Evolutionary conservation across 768 basidiomycete species (phyloP), one percentile per base, ranked within the genome.

Genomic region (Dendrothele bispora): DNA sequence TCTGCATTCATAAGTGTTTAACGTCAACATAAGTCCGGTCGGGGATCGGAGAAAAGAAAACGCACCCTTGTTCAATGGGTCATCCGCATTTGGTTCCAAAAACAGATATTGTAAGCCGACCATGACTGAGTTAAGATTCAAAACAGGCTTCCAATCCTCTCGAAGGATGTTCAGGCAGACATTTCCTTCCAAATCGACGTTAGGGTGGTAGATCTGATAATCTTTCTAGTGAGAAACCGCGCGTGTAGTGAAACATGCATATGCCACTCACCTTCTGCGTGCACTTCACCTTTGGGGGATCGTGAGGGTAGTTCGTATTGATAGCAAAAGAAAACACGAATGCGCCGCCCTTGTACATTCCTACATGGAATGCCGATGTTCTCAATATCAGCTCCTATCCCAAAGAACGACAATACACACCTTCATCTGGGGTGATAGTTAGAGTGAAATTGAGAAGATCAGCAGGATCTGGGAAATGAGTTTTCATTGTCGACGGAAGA

Each of bases 61-160:
- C 83, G 38, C 52, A 91, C 95, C 95, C 71, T 98, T 99, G 77
- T 99, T 99, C 61, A 99, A 64, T 14, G 97, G 97, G 69, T 99
- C 97, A 58, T 98, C 95, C 30, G 97, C 90, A 59, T 99, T 99
- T 12, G 97, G 97, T 68, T 99, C 97, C 48, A 99, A 75, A 79
- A 99, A 99, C 43, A 99, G 80, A 62, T 98, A 99, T 66, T 99
- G 97, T 48, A 99, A 69, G 28, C 97, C 97, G 50, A 98, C 91
- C 92, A 98, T 95, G 54, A 99, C 92, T 25, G 95, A 91, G 65
- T 94, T 98, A 43, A 99, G 77, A 68, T 98, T 98, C 36, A 99
- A 75, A 3, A 99, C 97, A 5, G 97, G 97, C 63, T 99, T 99
- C 97, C 97, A 99, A 71, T 99, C 97, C 74, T 99, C 97, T 64